Evolutionary conservation across 176 grass and related monocot species (phyloP).

Genomic region (Elaeis guineensis): DNA sequence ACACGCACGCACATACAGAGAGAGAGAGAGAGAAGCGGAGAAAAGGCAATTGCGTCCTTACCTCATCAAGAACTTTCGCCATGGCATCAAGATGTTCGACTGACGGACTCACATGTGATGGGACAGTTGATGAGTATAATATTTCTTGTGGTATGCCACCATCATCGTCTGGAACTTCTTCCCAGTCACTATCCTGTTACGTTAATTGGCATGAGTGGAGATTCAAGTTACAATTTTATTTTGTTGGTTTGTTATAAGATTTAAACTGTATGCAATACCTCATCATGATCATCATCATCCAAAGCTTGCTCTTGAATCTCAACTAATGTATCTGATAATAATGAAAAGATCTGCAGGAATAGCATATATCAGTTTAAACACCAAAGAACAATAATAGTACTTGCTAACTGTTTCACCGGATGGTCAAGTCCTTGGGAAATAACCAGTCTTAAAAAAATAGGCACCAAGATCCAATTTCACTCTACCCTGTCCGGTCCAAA

Average conservation of each 20-base stretch:
- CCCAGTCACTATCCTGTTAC: conserved; percentile 78
- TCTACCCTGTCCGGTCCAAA: too few species aligned
- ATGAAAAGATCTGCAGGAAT: conserved; percentile 68
- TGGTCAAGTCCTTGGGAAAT: too few species aligned
- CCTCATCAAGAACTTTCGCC: conserved; percentile 85
- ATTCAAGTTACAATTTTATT: conserved; percentile 3
- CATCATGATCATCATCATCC: conserved; percentile 52
- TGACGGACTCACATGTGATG: conserved; percentile 51
- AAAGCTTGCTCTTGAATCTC: conserved; percentile 71
- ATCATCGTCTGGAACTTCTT: conserved; percentile 53
- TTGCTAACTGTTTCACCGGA: too few species aligned
- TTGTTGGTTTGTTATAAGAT: not conserved
- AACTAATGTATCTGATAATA: conserved; percentile 69
- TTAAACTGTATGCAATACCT: not conserved
- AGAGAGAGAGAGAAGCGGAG: too few species aligned
- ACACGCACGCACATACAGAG: too few species aligned
- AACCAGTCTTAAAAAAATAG: too few species aligned
- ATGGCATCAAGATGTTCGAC: conserved; percentile 73
- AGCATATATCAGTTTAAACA: too few species aligned
- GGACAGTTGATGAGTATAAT: conserved; percentile 45
- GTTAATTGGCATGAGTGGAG: not conserved
- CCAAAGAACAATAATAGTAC: too few species aligned
- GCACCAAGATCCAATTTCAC: too few species aligned
- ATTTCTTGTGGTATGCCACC: conserved; percentile 37
- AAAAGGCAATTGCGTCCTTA: conserved; percentile 5